Evolutionary conservation across 148 eudicot genomes (phyloP).

Genomic region (Chenopodium formosanum): DNA sequence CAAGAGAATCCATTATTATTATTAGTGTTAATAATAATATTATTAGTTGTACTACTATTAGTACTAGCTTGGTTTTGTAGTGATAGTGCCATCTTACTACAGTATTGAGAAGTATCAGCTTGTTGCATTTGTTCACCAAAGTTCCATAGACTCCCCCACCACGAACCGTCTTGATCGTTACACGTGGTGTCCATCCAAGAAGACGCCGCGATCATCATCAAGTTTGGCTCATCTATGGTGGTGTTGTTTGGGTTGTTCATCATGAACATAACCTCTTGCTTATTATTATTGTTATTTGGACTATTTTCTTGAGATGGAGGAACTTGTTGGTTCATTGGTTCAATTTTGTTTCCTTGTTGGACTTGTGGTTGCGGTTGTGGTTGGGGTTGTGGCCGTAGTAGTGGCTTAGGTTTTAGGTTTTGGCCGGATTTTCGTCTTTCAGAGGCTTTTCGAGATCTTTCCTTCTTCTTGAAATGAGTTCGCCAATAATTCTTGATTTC

Average conservation of each 20-base stretch:
- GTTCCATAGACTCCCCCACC: conserved; percentile 43
- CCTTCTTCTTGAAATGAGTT: conserved; percentile 60
- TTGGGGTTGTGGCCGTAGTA: conserved; percentile 5
- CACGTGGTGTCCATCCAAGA: conserved; percentile 32
- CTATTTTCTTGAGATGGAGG: conserved; percentile 2
- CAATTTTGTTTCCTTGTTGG: conserved; percentile 7
- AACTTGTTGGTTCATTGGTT: conserved; percentile 12
- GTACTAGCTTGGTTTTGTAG: conserved; percentile 17
- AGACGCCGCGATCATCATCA: conserved; percentile 16
- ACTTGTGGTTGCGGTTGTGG: neutral
- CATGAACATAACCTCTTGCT: conserved; percentile 16
- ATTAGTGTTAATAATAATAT: conserved; percentile 6
- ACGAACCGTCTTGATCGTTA: conserved; percentile 22
- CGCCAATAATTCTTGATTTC: conserved; percentile 65
- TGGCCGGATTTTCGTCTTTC: conserved; percentile 28
- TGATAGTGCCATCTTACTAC: conserved; percentile 24
- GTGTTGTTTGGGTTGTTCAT: conserved; percentile 19
- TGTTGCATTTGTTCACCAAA: conserved; percentile 22
- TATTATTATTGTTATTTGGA: neutral
- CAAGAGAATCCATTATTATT: conserved; percentile 23
- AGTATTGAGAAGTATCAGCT: conserved; percentile 2
- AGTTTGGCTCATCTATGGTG: conserved; percentile 20
- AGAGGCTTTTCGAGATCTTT: conserved; percentile 23
- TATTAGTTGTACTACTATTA: neutral
- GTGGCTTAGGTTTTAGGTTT: conserved; percentile 2